Evolutionary conservation across 169 alveolate genomes (phyloP).

Genomic region (Cryptosporidium meleagridis): DNA sequence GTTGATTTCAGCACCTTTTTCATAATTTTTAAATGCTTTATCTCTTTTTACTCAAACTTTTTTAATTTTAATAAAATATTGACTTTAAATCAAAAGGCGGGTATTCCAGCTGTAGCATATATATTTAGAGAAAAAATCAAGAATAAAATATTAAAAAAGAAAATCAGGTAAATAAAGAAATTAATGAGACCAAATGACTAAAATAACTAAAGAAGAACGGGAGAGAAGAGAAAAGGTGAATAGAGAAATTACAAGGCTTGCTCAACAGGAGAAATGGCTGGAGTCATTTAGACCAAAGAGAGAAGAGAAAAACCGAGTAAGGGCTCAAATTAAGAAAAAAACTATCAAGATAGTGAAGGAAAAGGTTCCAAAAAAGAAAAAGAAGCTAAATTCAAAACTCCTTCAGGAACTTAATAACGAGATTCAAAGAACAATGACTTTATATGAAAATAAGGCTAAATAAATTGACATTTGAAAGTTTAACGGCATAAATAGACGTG

Average conservation of each 20-base stretch:
- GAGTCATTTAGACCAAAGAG: constrained; percentile 35
- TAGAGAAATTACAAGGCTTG: constrained; percentile 20
- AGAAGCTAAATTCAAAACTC: not conserved
- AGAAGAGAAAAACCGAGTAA: constrained; percentile 29
- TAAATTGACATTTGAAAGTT: not conserved
- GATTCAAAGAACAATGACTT: constrained; percentile 30
- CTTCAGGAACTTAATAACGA: constrained; percentile 20
- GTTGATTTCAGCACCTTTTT: no score
- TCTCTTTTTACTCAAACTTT: no score
- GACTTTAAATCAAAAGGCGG: no score
- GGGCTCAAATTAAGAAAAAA: not conserved
- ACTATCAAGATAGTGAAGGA: constrained; percentile 12
- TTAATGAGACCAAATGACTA: constrained; percentile 9
- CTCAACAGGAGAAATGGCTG: constrained; percentile 55
- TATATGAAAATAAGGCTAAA: constrained; percentile 6
- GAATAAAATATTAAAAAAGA: not conserved
- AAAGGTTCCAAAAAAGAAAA: not conserved
- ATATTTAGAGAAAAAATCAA: not conserved
- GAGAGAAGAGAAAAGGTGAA: constrained; percentile 21
- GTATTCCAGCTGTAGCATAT: not conserved
- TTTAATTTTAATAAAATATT: no score
- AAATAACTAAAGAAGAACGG: not conserved
- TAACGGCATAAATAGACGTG: not conserved
- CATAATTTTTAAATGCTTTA: not conserved
- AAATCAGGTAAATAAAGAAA: not conserved